Conservation (phyloP, 2,329 filamentous ascomycete genomes). For the Arthrobotrys iridis region DNA sequence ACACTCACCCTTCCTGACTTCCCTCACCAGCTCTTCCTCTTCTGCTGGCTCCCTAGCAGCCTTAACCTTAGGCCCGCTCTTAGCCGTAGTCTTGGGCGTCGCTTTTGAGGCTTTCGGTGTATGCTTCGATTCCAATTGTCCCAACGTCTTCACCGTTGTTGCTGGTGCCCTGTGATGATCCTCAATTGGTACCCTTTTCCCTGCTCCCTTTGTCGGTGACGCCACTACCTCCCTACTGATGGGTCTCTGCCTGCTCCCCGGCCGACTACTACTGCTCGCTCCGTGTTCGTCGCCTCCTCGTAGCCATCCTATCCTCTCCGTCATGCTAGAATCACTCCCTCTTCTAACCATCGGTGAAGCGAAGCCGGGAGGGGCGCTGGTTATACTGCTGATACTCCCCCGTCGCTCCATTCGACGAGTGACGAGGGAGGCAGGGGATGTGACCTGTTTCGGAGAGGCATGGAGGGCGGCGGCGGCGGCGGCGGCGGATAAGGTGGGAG, state of each 20-base stretch:
- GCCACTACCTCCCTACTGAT: constrained; percentile 26
- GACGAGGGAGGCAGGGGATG: constrained; percentile 46
- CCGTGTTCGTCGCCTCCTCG: constrained; percentile 21
- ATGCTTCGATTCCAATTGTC: constrained; percentile 27
- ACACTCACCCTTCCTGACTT: constrained; percentile 22
- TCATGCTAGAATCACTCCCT: constrained; percentile 47
- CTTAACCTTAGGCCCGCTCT: neutral
- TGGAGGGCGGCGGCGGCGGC: constrained; percentile 51
- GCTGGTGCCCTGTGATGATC: neutral
- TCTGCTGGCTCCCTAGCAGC: constrained; percentile 1
- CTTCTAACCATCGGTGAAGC: constrained; percentile 14
- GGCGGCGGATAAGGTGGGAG: constrained; percentile 45
- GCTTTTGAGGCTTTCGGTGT: constrained; percentile 23
- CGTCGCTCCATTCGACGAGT: constrained; percentile 51
- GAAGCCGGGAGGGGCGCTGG: constrained; percentile 26
- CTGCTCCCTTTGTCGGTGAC: constrained; percentile 6
- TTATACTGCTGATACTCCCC: constrained; percentile 37
- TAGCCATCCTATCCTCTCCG: constrained; percentile 50
- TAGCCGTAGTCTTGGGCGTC: constrained; percentile 5
- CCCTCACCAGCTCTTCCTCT: neutral
- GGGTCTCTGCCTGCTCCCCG: constrained; percentile 28
- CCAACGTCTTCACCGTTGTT: neutral
- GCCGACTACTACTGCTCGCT: constrained; percentile 7
- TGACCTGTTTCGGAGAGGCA: constrained; percentile 51
- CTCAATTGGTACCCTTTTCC: constrained; percentile 21